These are phyloP conservation scores for Durotheca rogersii DNA, from an alignment of 495 filamentous ascomycete species.

Conservation along the genomic window DNA sequence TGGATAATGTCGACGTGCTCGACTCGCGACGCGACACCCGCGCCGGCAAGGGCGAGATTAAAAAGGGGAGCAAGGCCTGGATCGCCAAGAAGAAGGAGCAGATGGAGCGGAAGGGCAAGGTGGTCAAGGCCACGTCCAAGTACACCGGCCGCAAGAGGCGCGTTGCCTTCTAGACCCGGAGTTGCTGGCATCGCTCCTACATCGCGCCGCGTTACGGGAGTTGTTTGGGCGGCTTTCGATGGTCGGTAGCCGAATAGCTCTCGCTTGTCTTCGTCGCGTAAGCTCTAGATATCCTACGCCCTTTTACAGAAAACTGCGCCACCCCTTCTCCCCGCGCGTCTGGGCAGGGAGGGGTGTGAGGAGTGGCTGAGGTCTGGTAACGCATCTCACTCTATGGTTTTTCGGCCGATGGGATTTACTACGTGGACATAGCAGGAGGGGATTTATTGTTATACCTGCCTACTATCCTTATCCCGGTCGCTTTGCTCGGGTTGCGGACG, in stretches of 20 bases:
- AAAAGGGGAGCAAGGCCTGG: constrained; percentile 85
- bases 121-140: constrained; percentile 85
- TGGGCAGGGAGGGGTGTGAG: no score
- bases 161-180: constrained; percentile 44
- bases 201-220: constrained; percentile 30
- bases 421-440: no score
- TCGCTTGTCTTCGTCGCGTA: background rate
- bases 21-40: constrained; percentile 65
- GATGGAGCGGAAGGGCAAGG: constrained; percentile 90
- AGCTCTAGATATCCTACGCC: background rate
- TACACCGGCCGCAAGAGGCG: constrained; percentile 88
- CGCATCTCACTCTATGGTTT: no score
- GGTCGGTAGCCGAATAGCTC: constrained; percentile 1
- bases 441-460: no score
- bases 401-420: no score
- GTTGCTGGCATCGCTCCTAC: constrained; percentile 21
- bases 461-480: no score
- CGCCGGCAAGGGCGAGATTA: constrained; percentile 51
- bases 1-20: constrained; percentile 84
- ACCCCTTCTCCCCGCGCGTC: no score
- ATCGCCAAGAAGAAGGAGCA: constrained; percentile 94
- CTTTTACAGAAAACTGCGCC: background rate
- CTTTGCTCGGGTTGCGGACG: no score
- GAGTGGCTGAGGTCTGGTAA: no score
- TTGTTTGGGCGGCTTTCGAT: background rate